Evolutionary conservation across 192 early-diverging fungal genomes (phyloP).

Genomic region (Gryganskiella cystojenkinii): DNA sequence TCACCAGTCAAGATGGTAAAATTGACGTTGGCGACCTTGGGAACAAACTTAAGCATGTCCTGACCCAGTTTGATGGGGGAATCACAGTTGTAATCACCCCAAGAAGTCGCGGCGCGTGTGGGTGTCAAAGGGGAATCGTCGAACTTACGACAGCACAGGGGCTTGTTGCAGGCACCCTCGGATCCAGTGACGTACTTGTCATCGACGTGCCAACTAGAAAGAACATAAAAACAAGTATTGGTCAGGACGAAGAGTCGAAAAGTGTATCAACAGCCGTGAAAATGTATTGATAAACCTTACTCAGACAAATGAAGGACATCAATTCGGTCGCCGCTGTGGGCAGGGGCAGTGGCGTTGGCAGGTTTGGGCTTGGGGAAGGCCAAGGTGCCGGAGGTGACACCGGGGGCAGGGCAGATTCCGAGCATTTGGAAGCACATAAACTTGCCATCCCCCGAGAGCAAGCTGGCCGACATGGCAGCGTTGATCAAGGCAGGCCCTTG

Average conservation of each 20-base stretch:
- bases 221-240: neutral
- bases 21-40: constrained; percentile 39
- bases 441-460: constrained; percentile 49
- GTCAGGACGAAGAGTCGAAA: constrained; percentile 7
- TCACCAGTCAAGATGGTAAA: constrained; percentile 66
- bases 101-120: constrained; percentile 30
- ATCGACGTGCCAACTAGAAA: constrained; percentile 17
- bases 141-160: constrained; percentile 60
- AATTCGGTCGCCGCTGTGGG: constrained; percentile 32
- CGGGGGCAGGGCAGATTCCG: constrained; percentile 57
- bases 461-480: constrained; percentile 35
- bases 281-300: constrained; percentile 21
- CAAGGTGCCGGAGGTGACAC: constrained; percentile 36
- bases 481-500: constrained; percentile 52
- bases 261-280: neutral
- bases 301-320: constrained; percentile 61
- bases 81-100: constrained; percentile 64
- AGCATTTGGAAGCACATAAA: constrained; percentile 53
- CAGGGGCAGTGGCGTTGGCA: constrained; percentile 13
- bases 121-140: constrained; percentile 47
- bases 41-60: constrained; percentile 56
- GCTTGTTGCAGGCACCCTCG: constrained; percentile 58
- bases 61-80: constrained; percentile 57
- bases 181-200: constrained; percentile 45
- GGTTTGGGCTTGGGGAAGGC: constrained; percentile 59